Conservation (phyloP, 768 basidiomycete species). For the Guyanaporus albipodus region DNA sequence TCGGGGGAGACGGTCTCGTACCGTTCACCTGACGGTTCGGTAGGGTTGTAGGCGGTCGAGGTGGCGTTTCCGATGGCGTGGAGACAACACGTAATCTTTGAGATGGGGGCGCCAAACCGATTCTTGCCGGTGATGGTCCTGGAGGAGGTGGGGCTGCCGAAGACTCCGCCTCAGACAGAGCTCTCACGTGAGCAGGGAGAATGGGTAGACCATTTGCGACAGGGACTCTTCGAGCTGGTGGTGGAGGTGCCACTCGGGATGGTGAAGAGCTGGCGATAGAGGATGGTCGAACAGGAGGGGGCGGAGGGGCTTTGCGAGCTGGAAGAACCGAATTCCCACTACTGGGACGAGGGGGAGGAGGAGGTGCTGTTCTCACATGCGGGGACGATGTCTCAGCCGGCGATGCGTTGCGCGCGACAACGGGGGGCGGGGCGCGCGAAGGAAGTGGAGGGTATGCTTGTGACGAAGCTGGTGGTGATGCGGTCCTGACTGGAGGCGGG, state of each 20-base stretch:
- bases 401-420: slow-evolving; percentile 25
- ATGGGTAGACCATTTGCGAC: slow-evolving; percentile 27
- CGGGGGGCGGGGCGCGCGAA: slow-evolving; percentile 26
- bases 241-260: slow-evolving; percentile 35
- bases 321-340: slow-evolving; percentile 20
- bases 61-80: slow-evolving; percentile 16
- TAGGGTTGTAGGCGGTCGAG: slow-evolving; percentile 7
- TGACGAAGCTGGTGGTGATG: slow-evolving; percentile 27
- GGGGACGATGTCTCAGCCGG: slow-evolving; percentile 15
- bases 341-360: slow-evolving; percentile 27
- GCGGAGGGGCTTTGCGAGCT: slow-evolving; percentile 36
- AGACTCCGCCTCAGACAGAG: slow-evolving; percentile 43
- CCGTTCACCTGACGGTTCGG: slow-evolving; percentile 27
- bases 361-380: slow-evolving; percentile 17
- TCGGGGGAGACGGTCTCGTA: slow-evolving; percentile 34
- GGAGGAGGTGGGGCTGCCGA: slow-evolving; percentile 32
- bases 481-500: slow-evolving; percentile 31
- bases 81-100: slow-evolving; percentile 26
- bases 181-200: slow-evolving; percentile 37
- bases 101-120: slow-evolving; percentile 19
- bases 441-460: slow-evolving; percentile 24
- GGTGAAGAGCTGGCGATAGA: slow-evolving; percentile 26
- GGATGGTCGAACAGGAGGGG: slow-evolving; percentile 44
- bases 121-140: slow-evolving; percentile 26
- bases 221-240: slow-evolving; percentile 38